Evolutionary conservation across 2,329 filamentous ascomycete species (phyloP).

Genomic region (Pseudopithomyces chartarum): DNA sequence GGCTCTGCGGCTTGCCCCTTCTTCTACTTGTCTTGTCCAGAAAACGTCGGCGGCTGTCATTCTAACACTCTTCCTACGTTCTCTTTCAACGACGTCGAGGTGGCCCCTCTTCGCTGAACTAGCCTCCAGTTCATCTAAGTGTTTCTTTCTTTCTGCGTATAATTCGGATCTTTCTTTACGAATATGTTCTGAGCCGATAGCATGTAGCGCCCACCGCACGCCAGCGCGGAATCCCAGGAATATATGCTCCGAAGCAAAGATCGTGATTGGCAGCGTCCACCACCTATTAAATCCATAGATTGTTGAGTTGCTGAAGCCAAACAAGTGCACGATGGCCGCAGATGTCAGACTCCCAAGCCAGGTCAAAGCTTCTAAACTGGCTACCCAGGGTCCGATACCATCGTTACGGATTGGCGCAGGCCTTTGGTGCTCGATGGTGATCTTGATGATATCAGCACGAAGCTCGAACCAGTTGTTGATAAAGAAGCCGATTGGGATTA

Average conservation of each 20-base stretch:
- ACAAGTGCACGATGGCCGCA: constrained; percentile 40
- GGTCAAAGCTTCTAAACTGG: constrained; percentile 36
- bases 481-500: constrained; percentile 41
- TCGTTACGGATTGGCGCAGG: constrained; percentile 34
- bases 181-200: constrained; percentile 36
- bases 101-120: constrained; percentile 19
- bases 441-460: constrained; percentile 41
- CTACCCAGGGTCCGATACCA: constrained; percentile 41
- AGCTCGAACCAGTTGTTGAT: constrained; percentile 45
- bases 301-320: constrained; percentile 21
- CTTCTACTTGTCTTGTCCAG: constrained; percentile 36
- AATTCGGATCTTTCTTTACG: constrained; percentile 30
- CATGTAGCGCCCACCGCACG: constrained; percentile 30
- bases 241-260: constrained; percentile 39
- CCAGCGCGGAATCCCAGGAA: constrained; percentile 37
- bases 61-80: constrained; percentile 37
- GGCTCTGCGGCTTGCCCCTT: constrained; percentile 26
- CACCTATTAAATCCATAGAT: constrained; percentile 26
- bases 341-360: constrained; percentile 41
- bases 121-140: constrained; percentile 33
- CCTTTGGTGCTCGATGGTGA: constrained; percentile 38
- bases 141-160: constrained; percentile 33
- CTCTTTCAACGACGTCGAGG: constrained; percentile 28
- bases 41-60: constrained; percentile 37
- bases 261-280: constrained; percentile 36